These are phyloP conservation scores for Solanum chmielewskii DNA, from an alignment of 257 asterid genomes.

Conservation along the genomic window DNA sequence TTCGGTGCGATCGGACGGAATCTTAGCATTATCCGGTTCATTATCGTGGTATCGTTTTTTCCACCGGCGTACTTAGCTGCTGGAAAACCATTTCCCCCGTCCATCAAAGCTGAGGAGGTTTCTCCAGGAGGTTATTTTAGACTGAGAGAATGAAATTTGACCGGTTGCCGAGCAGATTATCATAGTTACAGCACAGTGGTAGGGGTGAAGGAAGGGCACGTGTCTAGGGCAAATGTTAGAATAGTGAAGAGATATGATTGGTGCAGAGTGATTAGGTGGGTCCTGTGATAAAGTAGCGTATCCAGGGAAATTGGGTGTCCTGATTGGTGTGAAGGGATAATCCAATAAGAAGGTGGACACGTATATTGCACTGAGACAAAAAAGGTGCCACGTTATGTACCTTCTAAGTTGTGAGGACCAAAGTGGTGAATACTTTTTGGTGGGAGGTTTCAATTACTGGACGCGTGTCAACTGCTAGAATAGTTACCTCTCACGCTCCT, in stretches of 20 bases:
- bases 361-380: constrained; percentile 15
- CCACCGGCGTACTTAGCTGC: background rate
- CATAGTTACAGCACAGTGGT: background rate
- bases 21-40: background rate
- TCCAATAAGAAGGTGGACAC: constrained; percentile 26
- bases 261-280: constrained; percentile 30
- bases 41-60: background rate
- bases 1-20: constrained; percentile 36
- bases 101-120: background rate
- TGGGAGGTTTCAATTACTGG: constrained; percentile 11
- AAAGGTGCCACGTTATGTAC: constrained; percentile 20
- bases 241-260: background rate
- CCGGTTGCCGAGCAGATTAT: background rate
- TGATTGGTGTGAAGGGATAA: constrained; percentile 7
- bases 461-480: constrained; percentile 38
- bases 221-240: background rate
- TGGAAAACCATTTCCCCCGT: background rate
- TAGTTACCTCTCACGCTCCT: background rate
- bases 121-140: background rate
- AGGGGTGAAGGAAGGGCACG: background rate
- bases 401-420: constrained; percentile 9
- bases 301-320: constrained; percentile 11
- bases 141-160: background rate
- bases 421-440: constrained; percentile 27
- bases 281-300: constrained; percentile 30